Evolutionary conservation across 257 asterid genomes (phyloP).

Genomic region (Oldenlandia corymbosa): DNA sequence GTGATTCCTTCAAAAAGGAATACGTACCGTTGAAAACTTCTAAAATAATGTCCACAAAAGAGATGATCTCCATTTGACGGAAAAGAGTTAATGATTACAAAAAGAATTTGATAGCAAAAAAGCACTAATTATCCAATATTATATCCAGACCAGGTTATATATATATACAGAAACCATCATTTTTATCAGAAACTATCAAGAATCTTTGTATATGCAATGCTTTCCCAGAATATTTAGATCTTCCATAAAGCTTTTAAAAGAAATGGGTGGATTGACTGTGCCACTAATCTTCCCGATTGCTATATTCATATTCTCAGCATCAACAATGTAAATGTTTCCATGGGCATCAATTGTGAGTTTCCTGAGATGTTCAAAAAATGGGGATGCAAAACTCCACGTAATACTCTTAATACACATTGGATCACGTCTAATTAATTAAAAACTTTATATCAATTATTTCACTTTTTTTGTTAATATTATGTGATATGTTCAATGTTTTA

Average conservation of each 20-base stretch:
- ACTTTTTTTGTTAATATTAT: no score
- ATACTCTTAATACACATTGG: no score
- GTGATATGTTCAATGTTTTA: no score
- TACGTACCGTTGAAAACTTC: not conserved
- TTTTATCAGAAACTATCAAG: not conserved
- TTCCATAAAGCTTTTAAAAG: not conserved
- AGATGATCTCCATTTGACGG: not conserved
- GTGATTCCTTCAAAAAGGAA: constrained; percentile 56
- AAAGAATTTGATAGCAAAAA: no score
- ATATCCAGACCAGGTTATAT: not conserved
- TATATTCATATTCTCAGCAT: constrained; percentile 84
- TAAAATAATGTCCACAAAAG: not conserved
- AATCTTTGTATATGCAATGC: not conserved
- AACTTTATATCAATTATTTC: no score
- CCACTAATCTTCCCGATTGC: constrained; percentile 87
- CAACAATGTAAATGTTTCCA: constrained; percentile 84
- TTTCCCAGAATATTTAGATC: not conserved
- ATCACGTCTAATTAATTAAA: no score
- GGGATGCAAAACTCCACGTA: no score
- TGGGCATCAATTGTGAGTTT: constrained; percentile 82
- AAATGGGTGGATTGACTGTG: constrained; percentile 46
- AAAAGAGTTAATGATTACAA: not conserved
- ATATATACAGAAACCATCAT: not conserved
- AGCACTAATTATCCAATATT: no score
- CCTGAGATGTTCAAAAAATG: no score